Conservation (phyloP, 352 stramenopile genomes). For the Globisporangium radiosum region DNA sequence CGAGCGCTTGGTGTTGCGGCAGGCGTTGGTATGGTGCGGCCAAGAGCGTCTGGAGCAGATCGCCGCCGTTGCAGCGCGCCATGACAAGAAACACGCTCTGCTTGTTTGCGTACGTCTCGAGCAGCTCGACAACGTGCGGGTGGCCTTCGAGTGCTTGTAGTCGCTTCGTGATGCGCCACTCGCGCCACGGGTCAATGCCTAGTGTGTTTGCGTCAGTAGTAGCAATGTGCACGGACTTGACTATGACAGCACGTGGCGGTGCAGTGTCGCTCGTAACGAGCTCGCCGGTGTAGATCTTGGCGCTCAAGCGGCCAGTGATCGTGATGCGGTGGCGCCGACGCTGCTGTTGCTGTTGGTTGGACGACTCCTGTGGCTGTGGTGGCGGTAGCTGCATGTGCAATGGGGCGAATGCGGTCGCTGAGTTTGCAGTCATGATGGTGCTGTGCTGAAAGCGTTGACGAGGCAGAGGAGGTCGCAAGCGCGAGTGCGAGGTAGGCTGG, state of each 20-base stretch:
- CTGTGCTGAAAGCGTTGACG: too few species aligned
- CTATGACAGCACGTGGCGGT: constrained; percentile 3
- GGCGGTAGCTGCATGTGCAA: too few species aligned
- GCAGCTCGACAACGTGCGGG: constrained; percentile 7
- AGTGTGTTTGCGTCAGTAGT: background rate
- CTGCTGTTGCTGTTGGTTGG: constrained; percentile 32
- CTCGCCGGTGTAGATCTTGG: constrained; percentile 15
- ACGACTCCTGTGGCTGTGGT: too few species aligned
- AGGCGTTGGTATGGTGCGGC: constrained; percentile 3
- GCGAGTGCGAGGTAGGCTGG: too few species aligned
- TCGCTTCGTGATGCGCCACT: constrained; percentile 15
- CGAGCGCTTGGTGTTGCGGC: background rate
- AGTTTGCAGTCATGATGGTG: too few species aligned
- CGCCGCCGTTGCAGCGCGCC: constrained; percentile 12
- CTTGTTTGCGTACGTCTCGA: constrained; percentile 9
- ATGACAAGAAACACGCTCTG: constrained; percentile 13
- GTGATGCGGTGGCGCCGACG: constrained; percentile 14
- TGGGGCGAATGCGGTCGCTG: too few species aligned
- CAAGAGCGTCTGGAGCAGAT: constrained; percentile 11
- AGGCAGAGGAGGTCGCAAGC: too few species aligned
- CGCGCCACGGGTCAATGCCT: constrained; percentile 9
- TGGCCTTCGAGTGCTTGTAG: constrained; percentile 11
- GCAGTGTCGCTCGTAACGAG: background rate
- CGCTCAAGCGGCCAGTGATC: constrained; percentile 16
- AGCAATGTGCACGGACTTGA: constrained; percentile 11